phyloP scores from a whole-genome alignment of 2,329 filamentous ascomycete species.

The Diaporthe sp. region DNA sequence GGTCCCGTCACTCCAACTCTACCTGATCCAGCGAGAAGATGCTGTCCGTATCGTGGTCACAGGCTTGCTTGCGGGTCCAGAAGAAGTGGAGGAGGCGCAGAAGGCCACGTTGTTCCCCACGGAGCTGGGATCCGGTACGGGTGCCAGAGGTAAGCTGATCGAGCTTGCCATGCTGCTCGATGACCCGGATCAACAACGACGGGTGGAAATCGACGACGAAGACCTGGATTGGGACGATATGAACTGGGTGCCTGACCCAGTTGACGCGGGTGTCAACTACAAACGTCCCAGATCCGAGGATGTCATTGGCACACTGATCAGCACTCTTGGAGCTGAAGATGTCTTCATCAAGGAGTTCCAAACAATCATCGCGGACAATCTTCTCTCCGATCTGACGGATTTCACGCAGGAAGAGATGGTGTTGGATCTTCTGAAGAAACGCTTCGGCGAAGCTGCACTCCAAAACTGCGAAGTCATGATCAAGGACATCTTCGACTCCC shows the following conservation, averaged over 20 bases:
- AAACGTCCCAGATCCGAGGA: slow-evolving; percentile 90
- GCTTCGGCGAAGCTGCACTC: slow-evolving; percentile 87
- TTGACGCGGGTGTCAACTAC: slow-evolving; percentile 94
- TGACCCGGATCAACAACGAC: slow-evolving; percentile 69
- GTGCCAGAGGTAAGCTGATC: slow-evolving; percentile 63
- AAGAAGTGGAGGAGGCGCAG: slow-evolving; percentile 57
- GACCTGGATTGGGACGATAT: slow-evolving; percentile 93
- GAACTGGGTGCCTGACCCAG: slow-evolving; percentile 92
- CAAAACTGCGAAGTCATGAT: slow-evolving; percentile 99
- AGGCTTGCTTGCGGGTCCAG: slow-evolving; percentile 76
- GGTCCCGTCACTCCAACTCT: slow-evolving; percentile 79
- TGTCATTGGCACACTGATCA: slow-evolving; percentile 89
- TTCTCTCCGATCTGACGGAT: slow-evolving; percentile 75
- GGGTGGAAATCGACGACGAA: slow-evolving; percentile 70
- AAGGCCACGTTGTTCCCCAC: slow-evolving; percentile 31
- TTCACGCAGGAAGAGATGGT: slow-evolving; percentile 88
- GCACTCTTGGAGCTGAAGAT: slow-evolving; percentile 89
- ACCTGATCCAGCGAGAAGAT: slow-evolving; percentile 81
- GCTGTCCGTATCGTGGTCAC: slow-evolving; percentile 83
- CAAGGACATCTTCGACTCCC: slow-evolving; percentile 89
- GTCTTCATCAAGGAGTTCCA: slow-evolving; percentile 96
- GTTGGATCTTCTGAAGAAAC: slow-evolving; percentile 87
- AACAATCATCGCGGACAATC: slow-evolving; percentile 85
- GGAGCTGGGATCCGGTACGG: slow-evolving; percentile 5
- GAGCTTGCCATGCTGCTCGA: slow-evolving; percentile 78